phyloP scores from a whole-genome alignment of 306 rosid species.

The Pueraria montana region DNA sequence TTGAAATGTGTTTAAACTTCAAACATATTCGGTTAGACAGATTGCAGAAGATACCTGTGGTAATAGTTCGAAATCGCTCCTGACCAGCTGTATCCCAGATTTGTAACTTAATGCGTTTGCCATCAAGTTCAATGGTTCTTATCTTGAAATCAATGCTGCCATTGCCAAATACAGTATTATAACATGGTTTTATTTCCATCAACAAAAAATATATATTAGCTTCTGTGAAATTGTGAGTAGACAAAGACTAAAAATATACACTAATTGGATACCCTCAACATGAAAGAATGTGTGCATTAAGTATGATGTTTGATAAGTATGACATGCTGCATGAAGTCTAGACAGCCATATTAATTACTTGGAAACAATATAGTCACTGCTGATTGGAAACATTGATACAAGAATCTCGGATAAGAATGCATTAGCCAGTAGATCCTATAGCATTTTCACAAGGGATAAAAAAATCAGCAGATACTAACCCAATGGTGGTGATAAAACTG shows the following conservation, averaged over 20 bases:
- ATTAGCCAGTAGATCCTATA: constrained; percentile 8
- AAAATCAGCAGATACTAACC: constrained; percentile 60
- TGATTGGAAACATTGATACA: background rate
- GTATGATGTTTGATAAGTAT: constrained; percentile 8
- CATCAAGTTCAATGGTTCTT: constrained; percentile 85
- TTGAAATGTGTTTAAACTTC: background rate
- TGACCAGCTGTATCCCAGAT: constrained; percentile 93
- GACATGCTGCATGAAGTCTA: background rate
- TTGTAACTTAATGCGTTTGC: constrained; percentile 77
- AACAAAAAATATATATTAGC: constrained; percentile 11
- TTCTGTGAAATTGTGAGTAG: background rate
- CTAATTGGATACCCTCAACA: background rate
- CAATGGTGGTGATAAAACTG: constrained; percentile 84
- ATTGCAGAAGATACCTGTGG: constrained; percentile 62
- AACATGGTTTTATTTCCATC: constrained; percentile 21
- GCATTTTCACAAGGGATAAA: background rate
- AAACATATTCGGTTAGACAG: background rate
- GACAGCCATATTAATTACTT: background rate
- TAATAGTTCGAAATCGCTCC: constrained; percentile 83
- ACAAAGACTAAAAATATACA: background rate
- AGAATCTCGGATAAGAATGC: background rate
- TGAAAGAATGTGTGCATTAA: constrained; percentile 17
- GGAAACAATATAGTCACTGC: constrained; percentile 11
- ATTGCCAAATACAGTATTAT: constrained; percentile 47
- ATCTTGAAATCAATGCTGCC: constrained; percentile 85